These are phyloP conservation scores for Diaporthe capsici DNA, from an alignment of 2,329 filamentous ascomycete species.

Conservation along the genomic window DNA sequence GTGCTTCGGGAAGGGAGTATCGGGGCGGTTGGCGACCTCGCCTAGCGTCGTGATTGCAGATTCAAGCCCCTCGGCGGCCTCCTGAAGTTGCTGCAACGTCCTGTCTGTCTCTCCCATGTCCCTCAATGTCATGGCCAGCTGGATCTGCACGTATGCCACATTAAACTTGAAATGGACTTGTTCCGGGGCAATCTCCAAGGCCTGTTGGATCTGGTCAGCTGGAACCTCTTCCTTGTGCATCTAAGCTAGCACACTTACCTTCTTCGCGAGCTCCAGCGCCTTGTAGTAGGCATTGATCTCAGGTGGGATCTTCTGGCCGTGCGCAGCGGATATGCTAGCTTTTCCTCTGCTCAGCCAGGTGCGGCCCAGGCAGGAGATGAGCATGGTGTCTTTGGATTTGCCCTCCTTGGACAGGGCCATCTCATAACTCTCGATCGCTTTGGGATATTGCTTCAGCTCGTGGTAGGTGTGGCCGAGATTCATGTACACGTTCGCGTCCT, in stretches of 20 bases:
- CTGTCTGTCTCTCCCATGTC: constrained; percentile 81
- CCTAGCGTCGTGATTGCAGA: constrained; percentile 83
- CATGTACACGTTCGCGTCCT: constrained; percentile 88
- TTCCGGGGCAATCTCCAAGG: constrained; percentile 82
- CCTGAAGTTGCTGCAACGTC: constrained; percentile 83
- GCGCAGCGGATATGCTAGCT: constrained; percentile 42
- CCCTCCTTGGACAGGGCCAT: constrained; percentile 84
- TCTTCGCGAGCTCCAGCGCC: constrained; percentile 73
- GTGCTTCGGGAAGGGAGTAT: constrained; percentile 88
- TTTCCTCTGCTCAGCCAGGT: constrained; percentile 89
- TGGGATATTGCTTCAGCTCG: constrained; percentile 89
- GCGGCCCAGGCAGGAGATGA: constrained; percentile 88
- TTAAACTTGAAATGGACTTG: constrained; percentile 97
- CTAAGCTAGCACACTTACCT: constrained; percentile 60
- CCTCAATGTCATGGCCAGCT: constrained; percentile 83
- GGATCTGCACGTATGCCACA: constrained; percentile 96
- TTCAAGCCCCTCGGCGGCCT: constrained; percentile 84
- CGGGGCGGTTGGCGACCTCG: constrained; percentile 72
- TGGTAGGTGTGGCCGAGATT: constrained; percentile 95
- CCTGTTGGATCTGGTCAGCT: constrained; percentile 59
- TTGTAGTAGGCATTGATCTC: constrained; percentile 71
- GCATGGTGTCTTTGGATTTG: constrained; percentile 79
- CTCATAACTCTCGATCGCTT: constrained; percentile 97
- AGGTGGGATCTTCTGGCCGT: constrained; percentile 55
- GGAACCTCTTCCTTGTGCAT: constrained; percentile 44